A percentile compares a stretch with the other conserved stretches of the same genome.
phyloP scores from a whole-genome alignment of 73 alveolate species.

The Paramecium tetraurelia region DNA sequence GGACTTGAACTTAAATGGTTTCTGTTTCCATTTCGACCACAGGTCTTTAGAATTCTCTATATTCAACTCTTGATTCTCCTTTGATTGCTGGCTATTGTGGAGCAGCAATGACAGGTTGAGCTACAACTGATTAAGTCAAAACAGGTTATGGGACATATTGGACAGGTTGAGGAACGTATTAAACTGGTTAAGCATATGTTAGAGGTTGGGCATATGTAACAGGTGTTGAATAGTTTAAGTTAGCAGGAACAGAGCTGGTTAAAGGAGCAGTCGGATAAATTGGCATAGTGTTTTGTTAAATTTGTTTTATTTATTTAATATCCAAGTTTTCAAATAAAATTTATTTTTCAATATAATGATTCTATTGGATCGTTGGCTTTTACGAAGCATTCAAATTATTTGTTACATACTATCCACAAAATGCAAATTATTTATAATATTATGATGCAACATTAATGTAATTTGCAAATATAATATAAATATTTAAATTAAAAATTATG shows the following conservation, averaged over 20 bases:
- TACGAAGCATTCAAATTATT: background rate
- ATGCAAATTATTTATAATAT: background rate
- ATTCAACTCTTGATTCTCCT: slow-evolving; percentile 59
- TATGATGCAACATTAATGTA: background rate
- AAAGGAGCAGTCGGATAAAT: background rate
- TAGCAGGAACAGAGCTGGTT: background rate
- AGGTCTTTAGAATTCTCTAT: slow-evolving; percentile 40
- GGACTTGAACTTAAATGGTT: background rate
- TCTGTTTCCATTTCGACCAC: slow-evolving; percentile 55
- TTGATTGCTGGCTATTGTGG: background rate
- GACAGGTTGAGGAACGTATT: background rate
- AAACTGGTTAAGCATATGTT: slow-evolving; percentile 1
- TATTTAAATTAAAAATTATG: slow-evolving; percentile 8
- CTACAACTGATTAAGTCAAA: background rate
- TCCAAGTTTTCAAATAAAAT: background rate
- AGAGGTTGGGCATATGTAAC: background rate
- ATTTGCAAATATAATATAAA: background rate
- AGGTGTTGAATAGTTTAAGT: background rate
- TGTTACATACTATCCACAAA: background rate
- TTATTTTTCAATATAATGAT: background rate
- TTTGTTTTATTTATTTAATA: background rate
- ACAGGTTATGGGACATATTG: background rate
- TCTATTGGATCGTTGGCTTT: background rate
- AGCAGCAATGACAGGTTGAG: background rate
- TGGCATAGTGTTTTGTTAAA: background rate